Evolutionary conservation across 352 stramenopile species (phyloP).

Genomic region (Blastocystis sp.): DNA sequence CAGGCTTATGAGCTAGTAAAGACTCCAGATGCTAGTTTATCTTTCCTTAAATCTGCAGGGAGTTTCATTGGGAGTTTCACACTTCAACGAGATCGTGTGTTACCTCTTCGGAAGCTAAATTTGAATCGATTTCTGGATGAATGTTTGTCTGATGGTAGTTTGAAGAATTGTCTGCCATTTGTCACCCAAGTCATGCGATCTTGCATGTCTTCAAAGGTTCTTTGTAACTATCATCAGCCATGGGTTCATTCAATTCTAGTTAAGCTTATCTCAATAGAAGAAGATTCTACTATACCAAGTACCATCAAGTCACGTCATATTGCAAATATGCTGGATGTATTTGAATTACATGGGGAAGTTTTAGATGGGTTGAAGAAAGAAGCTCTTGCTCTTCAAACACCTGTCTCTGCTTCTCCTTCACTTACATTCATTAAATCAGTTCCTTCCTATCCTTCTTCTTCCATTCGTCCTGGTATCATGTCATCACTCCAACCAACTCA

Average conservation of each 20-base stretch:
- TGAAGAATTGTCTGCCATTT: background rate
- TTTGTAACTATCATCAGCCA: background rate
- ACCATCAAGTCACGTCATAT: background rate
- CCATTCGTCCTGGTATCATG: background rate
- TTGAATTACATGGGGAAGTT: background rate
- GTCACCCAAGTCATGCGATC: background rate
- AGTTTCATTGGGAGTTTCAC: slow-evolving; percentile 19
- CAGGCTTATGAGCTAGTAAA: background rate
- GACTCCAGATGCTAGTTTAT: background rate
- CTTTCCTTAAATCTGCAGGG: background rate
- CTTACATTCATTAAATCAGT: background rate
- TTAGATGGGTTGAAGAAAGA: background rate
- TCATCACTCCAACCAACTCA: background rate
- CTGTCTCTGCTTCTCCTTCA: background rate
- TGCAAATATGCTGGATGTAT: background rate
- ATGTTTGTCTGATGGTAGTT: background rate
- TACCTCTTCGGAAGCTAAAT: slow-evolving; percentile 17
- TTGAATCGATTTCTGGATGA: background rate
- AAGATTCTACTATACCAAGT: background rate
- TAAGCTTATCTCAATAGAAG: background rate
- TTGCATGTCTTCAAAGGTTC: background rate
- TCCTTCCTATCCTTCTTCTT: background rate
- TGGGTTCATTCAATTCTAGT: slow-evolving; percentile 21
- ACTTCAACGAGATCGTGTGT: background rate
- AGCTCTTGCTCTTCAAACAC: background rate